Base-by-base conservation (phyloP, 768 basidiomycete species). In the Dacryopinax spathularia region DNA sequence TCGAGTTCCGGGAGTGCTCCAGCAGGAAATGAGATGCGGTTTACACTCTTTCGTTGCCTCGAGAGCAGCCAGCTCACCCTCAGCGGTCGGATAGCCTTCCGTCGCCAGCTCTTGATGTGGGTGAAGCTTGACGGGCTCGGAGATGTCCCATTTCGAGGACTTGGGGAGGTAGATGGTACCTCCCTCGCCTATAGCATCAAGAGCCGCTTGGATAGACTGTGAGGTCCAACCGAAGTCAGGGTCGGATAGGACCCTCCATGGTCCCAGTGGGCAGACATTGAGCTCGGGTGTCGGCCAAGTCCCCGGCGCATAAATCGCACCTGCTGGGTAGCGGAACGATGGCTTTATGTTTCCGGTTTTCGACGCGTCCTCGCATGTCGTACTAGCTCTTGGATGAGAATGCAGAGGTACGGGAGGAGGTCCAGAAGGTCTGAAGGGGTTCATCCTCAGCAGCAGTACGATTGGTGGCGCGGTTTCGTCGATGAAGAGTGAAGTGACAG, bases 261-360 rank as follows among this genome's bases (percentile, higher is more conserved):
- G 27, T 2, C 60, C 60, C 12, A 65, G 29, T 27, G 65, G 63
- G 60, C 29, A 35, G 10, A 59, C 35, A n/a, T 59, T n/a, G 20
- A 66, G 65, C 39, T 66, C 65, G 7, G 65, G 65, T 18, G 65
- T 66, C 31, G 65, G 65, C 63, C 64, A 66, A 16, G 44, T 16
- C 10, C 65, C 65, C 16, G 65, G 65, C 4, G 63, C 13, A 56
- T 63, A 66, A 29, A 61, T 60, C 12, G 64, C 60, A 27, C 65
- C 65, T 56, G 61, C 20, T 15, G 27, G 64, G 48, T 72, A 76
- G 64, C 77, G 75, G 31, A 75, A 76, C 65, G 33, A 5, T 16
- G 60, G 33, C 15, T 29, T 18, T 4, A 61, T 18, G 60, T 13
- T 34, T 10, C 12, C n/a, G 36, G 36, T 37, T 37, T 10, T 10